Conservation (phyloP, 2,329 filamentous ascomycete species). For the Monosporascus sp. region DNA sequence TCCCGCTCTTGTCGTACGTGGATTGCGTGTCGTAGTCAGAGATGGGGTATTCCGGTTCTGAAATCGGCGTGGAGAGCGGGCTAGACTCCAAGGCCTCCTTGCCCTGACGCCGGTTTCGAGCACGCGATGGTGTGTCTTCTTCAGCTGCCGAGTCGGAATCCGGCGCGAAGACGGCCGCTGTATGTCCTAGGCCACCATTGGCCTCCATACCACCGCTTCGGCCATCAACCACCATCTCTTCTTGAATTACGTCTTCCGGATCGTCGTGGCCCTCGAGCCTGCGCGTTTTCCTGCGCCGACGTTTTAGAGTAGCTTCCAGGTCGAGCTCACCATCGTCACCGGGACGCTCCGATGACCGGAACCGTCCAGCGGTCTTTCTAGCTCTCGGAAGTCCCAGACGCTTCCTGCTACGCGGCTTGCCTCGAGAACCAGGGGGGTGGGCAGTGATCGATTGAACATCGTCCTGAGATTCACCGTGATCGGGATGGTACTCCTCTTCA, state of each 20-base stretch:
- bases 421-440: conserved; percentile 6
- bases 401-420: conserved; percentile 10
- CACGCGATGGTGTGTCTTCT: conserved; percentile 14
- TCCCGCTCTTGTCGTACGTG: conserved; percentile 7
- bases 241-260: conserved; percentile 1
- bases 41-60: conserved; percentile 7
- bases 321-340: conserved; percentile 8
- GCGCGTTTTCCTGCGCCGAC: conserved; percentile 14
- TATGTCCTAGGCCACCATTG: background rate
- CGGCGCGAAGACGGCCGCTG: background rate
- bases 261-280: conserved; percentile 8
- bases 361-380: conserved; percentile 9
- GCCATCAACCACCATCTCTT: conserved; percentile 7
- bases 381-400: conserved; percentile 11
- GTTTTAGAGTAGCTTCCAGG: conserved; percentile 14
- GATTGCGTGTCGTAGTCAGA: conserved; percentile 17
- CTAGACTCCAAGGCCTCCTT: conserved; percentile 18
- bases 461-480: conserved; percentile 16
- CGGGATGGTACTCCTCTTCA: conserved; percentile 22
- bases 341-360: conserved; percentile 7
- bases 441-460: conserved; percentile 14
- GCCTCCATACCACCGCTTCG: background rate
- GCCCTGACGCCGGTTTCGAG: conserved; percentile 13
- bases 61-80: conserved; percentile 21
- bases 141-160: conserved; percentile 7